phyloP scores from a whole-genome alignment of 1,284 basidiomycete genomes.

The Hemileia vastatrix region DNA sequence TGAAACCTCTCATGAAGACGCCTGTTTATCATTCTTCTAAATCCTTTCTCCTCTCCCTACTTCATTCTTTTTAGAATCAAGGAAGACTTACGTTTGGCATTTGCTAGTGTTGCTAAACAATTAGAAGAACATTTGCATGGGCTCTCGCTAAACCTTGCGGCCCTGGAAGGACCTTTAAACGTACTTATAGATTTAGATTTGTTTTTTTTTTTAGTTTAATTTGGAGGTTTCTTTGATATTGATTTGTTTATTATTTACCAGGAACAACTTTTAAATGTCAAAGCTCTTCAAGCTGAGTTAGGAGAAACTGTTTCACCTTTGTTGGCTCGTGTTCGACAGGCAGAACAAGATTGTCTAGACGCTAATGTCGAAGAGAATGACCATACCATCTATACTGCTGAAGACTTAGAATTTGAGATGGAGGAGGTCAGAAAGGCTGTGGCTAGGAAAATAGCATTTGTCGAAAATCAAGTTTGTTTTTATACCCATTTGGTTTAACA shows the following conservation, averaged over 20 bases:
- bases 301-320: slow-evolving; percentile 53
- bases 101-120: slow-evolving; percentile 71
- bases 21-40: not conserved
- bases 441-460: slow-evolving; percentile 81
- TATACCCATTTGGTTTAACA: not conserved
- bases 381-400: slow-evolving; percentile 79
- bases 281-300: slow-evolving; percentile 57
- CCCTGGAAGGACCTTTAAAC: slow-evolving; percentile 67
- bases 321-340: slow-evolving; percentile 53
- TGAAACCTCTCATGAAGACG: slow-evolving; percentile 1
- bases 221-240: too few relatives aligned
- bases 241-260: slow-evolving; percentile 31
- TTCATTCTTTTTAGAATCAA: slow-evolving; percentile 60
- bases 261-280: slow-evolving; percentile 54
- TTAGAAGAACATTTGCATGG: slow-evolving; percentile 64
- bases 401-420: slow-evolving; percentile 84
- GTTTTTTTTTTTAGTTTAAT: too few relatives aligned
- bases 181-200: slow-evolving; percentile 46
- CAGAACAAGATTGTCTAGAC: slow-evolving; percentile 67
- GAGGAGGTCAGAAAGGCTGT: slow-evolving; percentile 71
- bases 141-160: slow-evolving; percentile 65
- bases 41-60: slow-evolving; percentile 22
- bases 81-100: slow-evolving; percentile 69
- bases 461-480: slow-evolving; percentile 74
- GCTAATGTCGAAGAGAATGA: slow-evolving; percentile 97